Evolutionary conservation across 2,329 filamentous ascomycete genomes (phyloP), one percentile per base, ranked within the genome.

Genomic region (Fusarium sp.): DNA sequence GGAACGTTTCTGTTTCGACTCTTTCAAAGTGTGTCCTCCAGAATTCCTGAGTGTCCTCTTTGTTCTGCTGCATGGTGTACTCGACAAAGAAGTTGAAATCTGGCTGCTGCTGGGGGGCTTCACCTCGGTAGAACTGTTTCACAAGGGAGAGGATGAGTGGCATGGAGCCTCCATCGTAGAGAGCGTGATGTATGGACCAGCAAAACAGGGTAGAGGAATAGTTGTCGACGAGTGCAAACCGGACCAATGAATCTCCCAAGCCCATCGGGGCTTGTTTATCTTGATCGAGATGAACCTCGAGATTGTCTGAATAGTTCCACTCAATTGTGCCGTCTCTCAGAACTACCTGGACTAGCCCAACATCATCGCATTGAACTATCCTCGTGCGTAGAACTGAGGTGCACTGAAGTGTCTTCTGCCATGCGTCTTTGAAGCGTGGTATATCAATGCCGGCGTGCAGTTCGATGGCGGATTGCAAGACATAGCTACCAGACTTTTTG

Each of bases 341-440:
- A 18, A 85, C 79, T 0, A 83, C 81, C 63, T 85, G 84, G 55
- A 84, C 70, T 2, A 84, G 74, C 9, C 84, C 83, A 16, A 77
- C 69, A 3, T 74, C 71, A 0, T 80, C 74, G 5, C 80, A 74
- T 33, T 85, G 82, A 1, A 84, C 77, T 49, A 86, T 82, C 33
- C 84, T 79, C 0, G 84, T 84, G 11, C 84, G 79, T 8, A 85
- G 74, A 28, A 85, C 82, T 0, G 71, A 26, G 2, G 23, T 23
- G 2, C 12, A 16, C 1, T 41, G 29, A 3, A 58, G 43, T 2
- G 52, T 54, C 15, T 46, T 16, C 5, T 70, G 18, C 74, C 69
- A 72, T 7, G 73, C 69, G 1, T 16, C 12, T 1, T 48, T 38
- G 26, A 76, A 64, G 7, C 42, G 13, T 1, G 56, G 33, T 1